Percentiles rank a stretch among this genome's conserved stretches.
phyloP scores from a whole-genome alignment of 2,329 filamentous ascomycete species.

The Verticillium isaacii region DNA sequence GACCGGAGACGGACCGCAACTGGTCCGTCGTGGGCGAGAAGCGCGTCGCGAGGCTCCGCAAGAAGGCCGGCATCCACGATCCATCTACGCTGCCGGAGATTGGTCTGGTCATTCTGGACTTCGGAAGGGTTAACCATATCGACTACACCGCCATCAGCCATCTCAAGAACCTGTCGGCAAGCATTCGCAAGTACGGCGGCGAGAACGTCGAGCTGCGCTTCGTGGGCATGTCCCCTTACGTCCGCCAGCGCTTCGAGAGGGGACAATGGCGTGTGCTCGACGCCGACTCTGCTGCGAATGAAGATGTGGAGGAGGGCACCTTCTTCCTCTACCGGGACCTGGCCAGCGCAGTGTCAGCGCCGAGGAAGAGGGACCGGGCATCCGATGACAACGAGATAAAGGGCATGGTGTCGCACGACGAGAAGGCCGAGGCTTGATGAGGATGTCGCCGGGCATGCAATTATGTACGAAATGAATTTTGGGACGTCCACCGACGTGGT shows the following conservation, averaged over 20 bases:
- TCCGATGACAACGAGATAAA: background rate
- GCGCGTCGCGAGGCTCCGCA: constrained; percentile 39
- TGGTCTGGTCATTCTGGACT: constrained; percentile 45
- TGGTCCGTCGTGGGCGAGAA: constrained; percentile 51
- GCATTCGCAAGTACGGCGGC: constrained; percentile 45
- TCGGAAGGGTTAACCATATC: constrained; percentile 44
- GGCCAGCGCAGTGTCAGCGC: background rate
- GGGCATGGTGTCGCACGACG: background rate
- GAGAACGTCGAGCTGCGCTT: constrained; percentile 40
- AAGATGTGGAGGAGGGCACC: background rate
- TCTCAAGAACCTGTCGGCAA: constrained; percentile 40
- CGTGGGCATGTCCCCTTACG: constrained; percentile 38
- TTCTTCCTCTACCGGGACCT: background rate
- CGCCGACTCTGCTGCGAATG: background rate
- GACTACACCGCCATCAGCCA: constrained; percentile 48
- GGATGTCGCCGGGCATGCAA: too few species aligned
- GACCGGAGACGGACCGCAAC: constrained; percentile 30
- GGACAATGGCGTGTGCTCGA: constrained; percentile 24
- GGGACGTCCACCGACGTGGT: too few species aligned
- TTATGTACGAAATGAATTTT: too few species aligned
- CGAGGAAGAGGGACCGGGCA: background rate
- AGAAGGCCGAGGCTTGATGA: constrained; percentile 3
- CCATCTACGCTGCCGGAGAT: constrained; percentile 31
- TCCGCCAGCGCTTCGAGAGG: constrained; percentile 30
- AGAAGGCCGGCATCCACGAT: constrained; percentile 26